phyloP scores from a whole-genome alignment of 306 rosid species.

The Hippophae gyantsensis region DNA sequence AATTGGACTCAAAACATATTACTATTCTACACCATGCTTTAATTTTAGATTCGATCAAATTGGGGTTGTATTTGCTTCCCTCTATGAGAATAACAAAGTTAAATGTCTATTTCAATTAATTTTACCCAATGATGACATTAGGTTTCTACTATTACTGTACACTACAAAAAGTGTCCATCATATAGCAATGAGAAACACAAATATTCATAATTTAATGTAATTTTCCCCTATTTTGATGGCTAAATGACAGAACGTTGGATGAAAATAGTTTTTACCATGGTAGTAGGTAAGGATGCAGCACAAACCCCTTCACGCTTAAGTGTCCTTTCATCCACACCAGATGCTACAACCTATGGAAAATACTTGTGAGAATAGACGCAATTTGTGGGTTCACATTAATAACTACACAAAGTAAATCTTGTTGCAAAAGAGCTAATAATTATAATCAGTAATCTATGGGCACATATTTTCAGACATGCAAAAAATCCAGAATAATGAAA shows the following conservation, averaged over 20 bases:
- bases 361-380: conserved; percentile 4
- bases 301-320: conserved; percentile 99
- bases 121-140: neutral
- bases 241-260: conserved; percentile 2
- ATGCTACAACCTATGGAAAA: conserved; percentile 72
- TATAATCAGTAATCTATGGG: neutral
- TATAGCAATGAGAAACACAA: conserved; percentile 10
- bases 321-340: conserved; percentile 92
- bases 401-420: conserved; percentile 3
- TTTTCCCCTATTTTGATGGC: conserved; percentile 4
- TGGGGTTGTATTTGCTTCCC: conserved; percentile 5
- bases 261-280: conserved; percentile 52
- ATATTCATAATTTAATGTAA: conserved; percentile 1
- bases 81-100: conserved; percentile 7
- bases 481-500: neutral
- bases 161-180: conserved; percentile 1
- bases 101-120: neutral
- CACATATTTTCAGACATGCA: neutral
- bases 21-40: neutral
- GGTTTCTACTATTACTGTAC: neutral
- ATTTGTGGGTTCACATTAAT: conserved; percentile 1
- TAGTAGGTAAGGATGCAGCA: conserved; percentile 96
- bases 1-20: too few relatives aligned
- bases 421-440: neutral
- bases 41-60: conserved; percentile 14